Conservation (phyloP, 805 yeast species). For the Cyberlindnera nakhonratchasimensis region DNA sequence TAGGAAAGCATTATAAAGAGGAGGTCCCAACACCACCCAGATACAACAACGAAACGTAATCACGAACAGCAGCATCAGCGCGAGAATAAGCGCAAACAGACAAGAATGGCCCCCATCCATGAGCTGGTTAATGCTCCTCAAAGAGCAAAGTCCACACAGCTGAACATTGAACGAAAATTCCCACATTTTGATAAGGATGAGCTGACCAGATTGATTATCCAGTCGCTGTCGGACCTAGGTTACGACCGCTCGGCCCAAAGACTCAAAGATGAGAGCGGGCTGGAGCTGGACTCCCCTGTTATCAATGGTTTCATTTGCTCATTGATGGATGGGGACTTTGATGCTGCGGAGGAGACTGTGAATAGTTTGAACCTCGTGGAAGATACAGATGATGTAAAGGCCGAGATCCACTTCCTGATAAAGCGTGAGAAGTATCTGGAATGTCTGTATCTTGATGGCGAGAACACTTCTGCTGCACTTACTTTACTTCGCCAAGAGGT, state of each 20-base stretch:
- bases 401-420: constrained; percentile 31
- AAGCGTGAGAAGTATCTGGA: constrained; percentile 43
- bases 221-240: constrained; percentile 48
- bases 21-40: background rate
- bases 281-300: constrained; percentile 39
- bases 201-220: constrained; percentile 47
- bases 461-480: constrained; percentile 34
- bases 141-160: background rate
- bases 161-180: constrained; percentile 9
- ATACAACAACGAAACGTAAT: constrained; percentile 1
- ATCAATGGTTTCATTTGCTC: constrained; percentile 38
- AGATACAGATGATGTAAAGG: constrained; percentile 14
- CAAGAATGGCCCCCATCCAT: constrained; percentile 19
- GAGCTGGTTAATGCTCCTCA: constrained; percentile 12
- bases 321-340: constrained; percentile 42
- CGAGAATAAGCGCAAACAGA: background rate
- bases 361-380: constrained; percentile 20
- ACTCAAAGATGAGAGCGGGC: constrained; percentile 40
- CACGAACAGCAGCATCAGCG: background rate
- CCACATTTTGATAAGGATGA: constrained; percentile 31
- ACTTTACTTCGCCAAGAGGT: constrained; percentile 36
- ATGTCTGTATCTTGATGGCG: constrained; percentile 31
- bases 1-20: background rate
- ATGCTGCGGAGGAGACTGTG: constrained; percentile 32
- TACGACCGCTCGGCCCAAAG: constrained; percentile 36